Base-by-base conservation (phyloP, 2,329 filamentous ascomycete genomes). In the Celoporthe dispersa region DNA sequence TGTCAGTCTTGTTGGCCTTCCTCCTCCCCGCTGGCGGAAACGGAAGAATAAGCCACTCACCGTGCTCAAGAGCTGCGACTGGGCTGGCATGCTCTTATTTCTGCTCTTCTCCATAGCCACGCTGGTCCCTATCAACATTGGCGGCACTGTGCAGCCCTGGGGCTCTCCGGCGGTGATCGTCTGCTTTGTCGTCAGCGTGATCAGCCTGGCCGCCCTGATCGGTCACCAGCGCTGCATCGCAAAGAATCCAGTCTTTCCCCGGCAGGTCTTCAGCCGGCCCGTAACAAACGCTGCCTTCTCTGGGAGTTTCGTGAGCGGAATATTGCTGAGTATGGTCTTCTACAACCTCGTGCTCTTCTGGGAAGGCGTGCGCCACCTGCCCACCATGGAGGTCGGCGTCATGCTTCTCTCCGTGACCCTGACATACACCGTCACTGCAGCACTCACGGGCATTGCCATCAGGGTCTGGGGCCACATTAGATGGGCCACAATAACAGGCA, bases 381-480 rank as follows among this genome's bases (percentile, higher is more conserved):
- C 14, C 7, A 63, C 60, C 8, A 39, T 64, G 5, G 14, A n/a
- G 7, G 19, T 66, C 11, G 70, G 68, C 14, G 12, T 41, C 16
- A 62, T 60, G 68, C 55, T 71, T 28, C 64, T 71, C 7, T 69
- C 70, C 2, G 64, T 70, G 16, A 70, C 70, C 19, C 14, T 70
- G 3, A 48, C 70, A 31, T 70, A 62, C 37, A 64, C 68, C 11
- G 8, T 57, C 28, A 25, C 64, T 7, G 86, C 66, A 35, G 68
- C 68, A 3, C 0, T 65, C 11, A 71, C 70, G 14, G 70, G 70
- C 0, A 22, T 71, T 8, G 44, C 44, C 31, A 71, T 71, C 65
- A 41, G 33, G n/a, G 6, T 33, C 3, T 66, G 64, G 53, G 70
- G 70, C 3, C 64, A n/a, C 5, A 28, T 71, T 11, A 65, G 31